phyloP scores from a whole-genome alignment of 805 yeast genomes.

The Candida xiaguanensis region DNA sequence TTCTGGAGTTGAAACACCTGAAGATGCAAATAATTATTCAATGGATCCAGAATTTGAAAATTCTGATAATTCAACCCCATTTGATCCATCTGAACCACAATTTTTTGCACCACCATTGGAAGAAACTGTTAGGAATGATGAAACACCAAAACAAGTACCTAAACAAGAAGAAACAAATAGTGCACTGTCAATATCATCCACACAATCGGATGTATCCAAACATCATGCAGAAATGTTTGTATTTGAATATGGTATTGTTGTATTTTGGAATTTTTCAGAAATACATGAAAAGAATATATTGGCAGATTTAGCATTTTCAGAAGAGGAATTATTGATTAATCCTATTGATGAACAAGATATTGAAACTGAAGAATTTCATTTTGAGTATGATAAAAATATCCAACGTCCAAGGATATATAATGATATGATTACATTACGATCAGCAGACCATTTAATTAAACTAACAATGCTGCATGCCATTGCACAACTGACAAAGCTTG shows the following conservation, averaged over 20 bases:
- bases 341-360: conserved; percentile 86
- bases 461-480: conserved; percentile 93
- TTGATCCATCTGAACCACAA: conserved; percentile 92
- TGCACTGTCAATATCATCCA: background rate
- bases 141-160: background rate
- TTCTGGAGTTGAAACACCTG: conserved; percentile 70
- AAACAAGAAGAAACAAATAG: conserved; percentile 2
- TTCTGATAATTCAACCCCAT: conserved; percentile 45
- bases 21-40: conserved; percentile 47
- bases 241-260: conserved; percentile 92
- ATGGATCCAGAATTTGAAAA: conserved; percentile 44
- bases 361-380: conserved; percentile 85
- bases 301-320: conserved; percentile 83
- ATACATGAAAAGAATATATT: conserved; percentile 87
- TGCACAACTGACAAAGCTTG: conserved; percentile 91
- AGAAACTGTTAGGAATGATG: conserved; percentile 19
- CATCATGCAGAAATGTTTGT: conserved; percentile 85
- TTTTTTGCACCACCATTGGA: conserved; percentile 57
- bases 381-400: conserved; percentile 61
- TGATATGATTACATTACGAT: conserved; percentile 86
- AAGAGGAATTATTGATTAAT: conserved; percentile 52
- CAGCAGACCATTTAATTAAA: conserved; percentile 90
- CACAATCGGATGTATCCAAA: conserved; percentile 42
- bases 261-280: conserved; percentile 95
- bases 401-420: conserved; percentile 78